phyloP scores from a whole-genome alignment of 2,329 filamentous ascomycete species.

The Akanthomyces lecanii region DNA sequence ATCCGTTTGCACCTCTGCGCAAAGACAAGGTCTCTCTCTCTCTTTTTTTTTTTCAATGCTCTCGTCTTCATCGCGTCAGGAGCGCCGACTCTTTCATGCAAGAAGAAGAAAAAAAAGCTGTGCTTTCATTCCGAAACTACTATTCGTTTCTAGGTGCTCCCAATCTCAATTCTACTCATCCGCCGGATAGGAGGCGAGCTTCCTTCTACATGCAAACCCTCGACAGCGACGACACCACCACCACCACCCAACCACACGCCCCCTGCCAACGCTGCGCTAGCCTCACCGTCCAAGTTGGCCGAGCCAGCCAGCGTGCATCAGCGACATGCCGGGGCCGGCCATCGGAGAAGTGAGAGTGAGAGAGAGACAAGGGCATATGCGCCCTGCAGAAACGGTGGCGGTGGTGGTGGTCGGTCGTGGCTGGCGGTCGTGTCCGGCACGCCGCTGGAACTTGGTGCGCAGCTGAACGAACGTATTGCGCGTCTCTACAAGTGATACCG shows the following conservation, averaged over 20 bases:
- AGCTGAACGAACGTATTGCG: no score
- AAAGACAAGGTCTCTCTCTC: neutral
- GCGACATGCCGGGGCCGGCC: conserved; percentile 8
- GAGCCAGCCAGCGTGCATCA: conserved; percentile 9
- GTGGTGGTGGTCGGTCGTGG: neutral
- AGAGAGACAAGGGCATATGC: neutral
- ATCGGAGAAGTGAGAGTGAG: neutral
- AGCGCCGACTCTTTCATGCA: no score
- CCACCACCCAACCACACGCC: neutral
- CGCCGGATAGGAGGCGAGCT: no score
- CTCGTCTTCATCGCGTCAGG: no score
- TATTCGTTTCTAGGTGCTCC: no score
- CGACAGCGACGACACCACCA: neutral
- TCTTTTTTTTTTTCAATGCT: no score
- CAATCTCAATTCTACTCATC: no score
- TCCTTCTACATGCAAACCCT: neutral
- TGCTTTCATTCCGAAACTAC: no score
- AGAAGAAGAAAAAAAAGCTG: no score
- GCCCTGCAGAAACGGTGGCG: conserved; percentile 10
- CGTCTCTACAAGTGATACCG: no score
- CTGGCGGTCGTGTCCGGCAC: neutral
- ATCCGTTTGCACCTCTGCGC: conserved; percentile 2
- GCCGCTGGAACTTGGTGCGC: no score
- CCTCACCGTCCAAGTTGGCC: conserved; percentile 8
- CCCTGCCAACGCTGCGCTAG: neutral